Evolutionary conservation across 495 filamentous ascomycete genomes (phyloP).

Genomic region (Aspergillus bridgeri): DNA sequence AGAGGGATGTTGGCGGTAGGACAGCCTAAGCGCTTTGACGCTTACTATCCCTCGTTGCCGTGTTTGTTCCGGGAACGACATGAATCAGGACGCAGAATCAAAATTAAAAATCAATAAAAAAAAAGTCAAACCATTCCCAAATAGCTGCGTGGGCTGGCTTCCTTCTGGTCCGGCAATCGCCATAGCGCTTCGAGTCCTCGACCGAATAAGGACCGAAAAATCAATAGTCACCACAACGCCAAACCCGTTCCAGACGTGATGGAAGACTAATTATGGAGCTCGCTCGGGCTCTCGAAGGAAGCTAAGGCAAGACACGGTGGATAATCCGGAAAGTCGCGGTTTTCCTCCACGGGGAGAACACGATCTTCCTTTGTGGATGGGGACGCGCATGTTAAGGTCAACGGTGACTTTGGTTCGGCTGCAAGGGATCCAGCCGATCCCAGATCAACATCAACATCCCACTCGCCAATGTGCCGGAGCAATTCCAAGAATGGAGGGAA

Average conservation of each 20-base stretch:
- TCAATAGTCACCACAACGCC: neutral
- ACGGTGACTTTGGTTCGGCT: neutral
- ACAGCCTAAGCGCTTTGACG: neutral
- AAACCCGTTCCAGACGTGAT: neutral
- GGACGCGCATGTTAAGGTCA: neutral
- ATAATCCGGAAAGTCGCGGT: neutral
- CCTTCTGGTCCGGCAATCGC: neutral
- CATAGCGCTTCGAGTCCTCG: too few species aligned
- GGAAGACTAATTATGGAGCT: neutral
- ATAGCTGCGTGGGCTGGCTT: neutral
- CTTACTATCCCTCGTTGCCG: neutral
- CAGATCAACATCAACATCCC: neutral
- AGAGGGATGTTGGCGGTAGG: neutral
- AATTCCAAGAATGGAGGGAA: neutral
- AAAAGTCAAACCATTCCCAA: neutral
- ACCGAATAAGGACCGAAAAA: neutral
- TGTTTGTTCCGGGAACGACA: neutral
- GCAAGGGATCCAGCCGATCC: neutral
- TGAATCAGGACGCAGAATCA: neutral
- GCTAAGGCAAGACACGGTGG: neutral
- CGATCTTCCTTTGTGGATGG: neutral
- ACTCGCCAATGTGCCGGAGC: neutral
- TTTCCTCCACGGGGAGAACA: neutral
- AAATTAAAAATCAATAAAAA: neutral
- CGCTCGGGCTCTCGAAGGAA: neutral